phyloP scores from a whole-genome alignment of 2,329 filamentous ascomycete genomes.

The Colletotrichum filicis region DNA sequence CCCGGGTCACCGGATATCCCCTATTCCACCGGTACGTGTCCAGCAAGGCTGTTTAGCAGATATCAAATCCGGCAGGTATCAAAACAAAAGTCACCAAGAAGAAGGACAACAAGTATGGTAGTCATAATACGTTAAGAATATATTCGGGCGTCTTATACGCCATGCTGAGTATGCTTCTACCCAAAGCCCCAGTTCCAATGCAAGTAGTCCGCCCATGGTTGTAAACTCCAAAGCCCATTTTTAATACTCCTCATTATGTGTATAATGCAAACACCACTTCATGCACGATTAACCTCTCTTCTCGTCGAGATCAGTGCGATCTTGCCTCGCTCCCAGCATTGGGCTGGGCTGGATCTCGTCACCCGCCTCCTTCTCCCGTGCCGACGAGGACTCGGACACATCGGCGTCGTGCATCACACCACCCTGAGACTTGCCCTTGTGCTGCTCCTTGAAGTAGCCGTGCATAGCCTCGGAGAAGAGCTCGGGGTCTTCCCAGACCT shows the following conservation, averaged over 20 bases:
- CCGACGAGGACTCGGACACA: conserved; percentile 18
- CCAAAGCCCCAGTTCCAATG: neutral
- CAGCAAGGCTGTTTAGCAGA: neutral
- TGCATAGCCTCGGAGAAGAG: conserved; percentile 65
- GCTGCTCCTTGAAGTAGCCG: conserved; percentile 58
- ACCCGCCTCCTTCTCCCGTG: conserved; percentile 25
- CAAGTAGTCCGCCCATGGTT: conserved; percentile 1
- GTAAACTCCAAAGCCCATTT: conserved; percentile 3
- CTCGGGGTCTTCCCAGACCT: conserved; percentile 59
- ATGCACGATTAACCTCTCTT: conserved; percentile 14
- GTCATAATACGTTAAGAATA: conserved; percentile 12
- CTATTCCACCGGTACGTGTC: neutral
- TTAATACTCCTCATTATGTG: conserved; percentile 17
- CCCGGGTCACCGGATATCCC: neutral
- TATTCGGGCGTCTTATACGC: conserved; percentile 15
- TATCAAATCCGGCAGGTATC: neutral
- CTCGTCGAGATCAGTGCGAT: conserved; percentile 16
- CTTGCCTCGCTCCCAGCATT: neutral
- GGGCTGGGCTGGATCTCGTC: conserved; percentile 25
- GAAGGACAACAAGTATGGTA: neutral
- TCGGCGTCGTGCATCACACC: conserved; percentile 11
- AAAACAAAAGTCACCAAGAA: neutral
- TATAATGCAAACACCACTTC: conserved; percentile 2
- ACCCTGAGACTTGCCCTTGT: conserved; percentile 28
- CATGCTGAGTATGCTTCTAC: conserved; percentile 23